Percentiles rank a stretch among this genome's conserved stretches.
Conservation (phyloP, 2,329 filamentous ascomycete species). For the Fusarium sp. region DNA sequence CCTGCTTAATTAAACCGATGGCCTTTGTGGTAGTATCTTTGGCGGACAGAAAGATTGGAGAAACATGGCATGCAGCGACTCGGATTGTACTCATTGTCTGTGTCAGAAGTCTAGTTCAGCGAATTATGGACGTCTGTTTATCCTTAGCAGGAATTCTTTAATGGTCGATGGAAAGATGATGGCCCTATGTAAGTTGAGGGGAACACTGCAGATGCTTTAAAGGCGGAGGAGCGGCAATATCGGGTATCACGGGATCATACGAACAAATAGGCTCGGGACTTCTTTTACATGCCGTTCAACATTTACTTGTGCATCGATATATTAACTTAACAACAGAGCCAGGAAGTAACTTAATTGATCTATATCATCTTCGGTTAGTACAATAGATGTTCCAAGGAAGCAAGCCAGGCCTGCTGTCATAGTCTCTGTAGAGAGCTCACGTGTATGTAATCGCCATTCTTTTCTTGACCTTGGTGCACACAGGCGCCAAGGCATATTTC, state of each 20-base stretch:
- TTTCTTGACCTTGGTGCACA: not conserved
- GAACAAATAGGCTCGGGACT: not conserved
- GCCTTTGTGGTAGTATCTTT: conserved; percentile 59
- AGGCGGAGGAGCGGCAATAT: conserved; percentile 7
- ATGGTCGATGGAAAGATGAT: too few relatives aligned
- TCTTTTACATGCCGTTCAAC: not conserved
- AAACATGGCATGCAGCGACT: conserved; percentile 53
- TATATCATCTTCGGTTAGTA: not conserved
- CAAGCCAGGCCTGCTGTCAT: not conserved
- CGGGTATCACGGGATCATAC: not conserved
- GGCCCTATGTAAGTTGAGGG: too few relatives aligned
- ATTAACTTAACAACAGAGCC: too few relatives aligned
- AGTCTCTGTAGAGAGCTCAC: not conserved
- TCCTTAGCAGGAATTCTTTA: too few relatives aligned
- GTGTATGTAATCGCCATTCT: not conserved
- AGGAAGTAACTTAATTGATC: not conserved
- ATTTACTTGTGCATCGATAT: too few relatives aligned
- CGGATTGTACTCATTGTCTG: not conserved
- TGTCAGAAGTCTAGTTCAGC: fast-evolving
- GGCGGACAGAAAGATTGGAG: conserved; percentile 61
- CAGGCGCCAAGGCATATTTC: not conserved
- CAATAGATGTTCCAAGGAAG: not conserved
- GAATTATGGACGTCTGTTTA: not conserved
- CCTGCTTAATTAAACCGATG: conserved; percentile 58
- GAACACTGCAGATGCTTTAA: not conserved